These are phyloP conservation scores for Fusarium bulbicola DNA, from an alignment of 2,329 filamentous ascomycete genomes.

Conservation along the genomic window DNA sequence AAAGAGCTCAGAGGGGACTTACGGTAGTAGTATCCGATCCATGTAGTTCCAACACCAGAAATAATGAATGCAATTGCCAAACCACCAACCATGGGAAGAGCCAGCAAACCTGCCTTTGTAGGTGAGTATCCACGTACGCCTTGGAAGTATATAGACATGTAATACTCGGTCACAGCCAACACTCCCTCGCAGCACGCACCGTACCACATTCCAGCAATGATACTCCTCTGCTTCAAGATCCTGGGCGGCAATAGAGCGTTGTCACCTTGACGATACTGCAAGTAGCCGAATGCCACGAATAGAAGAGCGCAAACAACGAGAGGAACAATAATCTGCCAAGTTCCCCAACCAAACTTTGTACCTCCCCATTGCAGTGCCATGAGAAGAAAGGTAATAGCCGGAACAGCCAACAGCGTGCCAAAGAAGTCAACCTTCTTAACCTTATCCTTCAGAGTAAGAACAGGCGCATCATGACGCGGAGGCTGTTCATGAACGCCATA, in stretches of 20 bases:
- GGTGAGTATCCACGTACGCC: slow-evolving; percentile 36
- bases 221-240: slow-evolving; percentile 37
- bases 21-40: slow-evolving; percentile 41
- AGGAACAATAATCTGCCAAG: slow-evolving; percentile 32
- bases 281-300: slow-evolving; percentile 23
- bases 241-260: slow-evolving; percentile 26
- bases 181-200: slow-evolving; percentile 36
- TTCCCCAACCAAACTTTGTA: slow-evolving; percentile 34
- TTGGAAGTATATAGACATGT: slow-evolving; percentile 42
- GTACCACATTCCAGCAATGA: slow-evolving; percentile 37
- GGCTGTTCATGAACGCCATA: slow-evolving; percentile 34
- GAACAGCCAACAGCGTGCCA: slow-evolving; percentile 24
- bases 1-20: rapidly evolving
- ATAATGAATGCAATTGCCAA: slow-evolving; percentile 23
- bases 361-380: slow-evolving; percentile 42
- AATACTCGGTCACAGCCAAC: slow-evolving; percentile 37
- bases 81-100: slow-evolving; percentile 37
- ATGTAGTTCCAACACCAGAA: slow-evolving; percentile 34
- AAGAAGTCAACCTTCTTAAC: slow-evolving; percentile 24
- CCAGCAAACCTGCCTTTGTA: slow-evolving; percentile 29
- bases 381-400: slow-evolving; percentile 30
- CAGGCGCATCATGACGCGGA: background rate
- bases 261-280: slow-evolving; percentile 33
- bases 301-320: slow-evolving; percentile 15
- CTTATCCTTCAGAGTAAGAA: slow-evolving; percentile 23